Evolutionary conservation across 2,329 filamentous ascomycete species (phyloP).

Genomic region (Neofusicoccum laricinum): DNA sequence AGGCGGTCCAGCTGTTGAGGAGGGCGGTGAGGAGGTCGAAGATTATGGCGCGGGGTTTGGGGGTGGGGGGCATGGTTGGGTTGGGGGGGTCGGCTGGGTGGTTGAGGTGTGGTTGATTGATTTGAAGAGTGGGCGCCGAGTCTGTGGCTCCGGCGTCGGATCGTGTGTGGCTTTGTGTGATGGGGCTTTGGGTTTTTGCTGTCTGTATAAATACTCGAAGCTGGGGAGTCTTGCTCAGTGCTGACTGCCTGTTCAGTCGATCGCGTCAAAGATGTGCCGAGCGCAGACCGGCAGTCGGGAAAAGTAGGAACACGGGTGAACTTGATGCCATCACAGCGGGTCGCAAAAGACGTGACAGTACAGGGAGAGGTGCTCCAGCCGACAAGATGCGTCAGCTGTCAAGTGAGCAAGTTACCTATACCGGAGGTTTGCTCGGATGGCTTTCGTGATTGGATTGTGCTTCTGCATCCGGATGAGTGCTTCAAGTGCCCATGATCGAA

Average conservation of each 20-base stretch:
- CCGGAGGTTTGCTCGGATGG: too few species aligned
- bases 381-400: too few species aligned
- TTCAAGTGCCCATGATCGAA: too few species aligned
- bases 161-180: neutral
- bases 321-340: too few species aligned
- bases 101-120: neutral
- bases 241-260: neutral
- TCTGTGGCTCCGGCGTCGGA: neutral
- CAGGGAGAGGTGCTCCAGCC: too few species aligned
- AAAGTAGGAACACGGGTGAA: neutral
- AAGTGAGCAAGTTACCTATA: too few species aligned
- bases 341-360: too few species aligned
- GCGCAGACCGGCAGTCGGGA: neutral
- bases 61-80: neutral
- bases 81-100: neutral
- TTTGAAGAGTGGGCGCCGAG: neutral
- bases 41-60: slow-evolving; percentile 29
- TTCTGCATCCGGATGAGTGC: too few species aligned
- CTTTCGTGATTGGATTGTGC: too few species aligned
- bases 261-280: neutral
- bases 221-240: neutral
- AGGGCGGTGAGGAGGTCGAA: slow-evolving; percentile 44
- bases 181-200: neutral
- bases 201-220: neutral
- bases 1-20: slow-evolving; percentile 40